Evolutionary conservation across 2,329 filamentous ascomycete species (phyloP).

Genomic region (Fusarium nanum): DNA sequence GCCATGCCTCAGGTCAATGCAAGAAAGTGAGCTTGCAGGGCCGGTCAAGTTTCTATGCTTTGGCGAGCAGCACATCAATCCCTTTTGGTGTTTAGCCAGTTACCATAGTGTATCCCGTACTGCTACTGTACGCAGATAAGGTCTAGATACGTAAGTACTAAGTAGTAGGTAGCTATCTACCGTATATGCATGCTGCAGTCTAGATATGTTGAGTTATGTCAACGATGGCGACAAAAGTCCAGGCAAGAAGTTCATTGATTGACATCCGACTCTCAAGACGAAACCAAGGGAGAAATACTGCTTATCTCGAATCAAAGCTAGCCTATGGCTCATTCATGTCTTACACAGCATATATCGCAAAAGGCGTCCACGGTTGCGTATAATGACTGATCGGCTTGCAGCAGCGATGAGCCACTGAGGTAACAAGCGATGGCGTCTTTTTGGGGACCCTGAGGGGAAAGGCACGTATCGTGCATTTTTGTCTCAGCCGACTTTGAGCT

Average conservation of each 20-base stretch:
- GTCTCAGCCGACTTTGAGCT: slow-evolving; percentile 7
- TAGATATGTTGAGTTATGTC: neutral
- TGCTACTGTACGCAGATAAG: slow-evolving; percentile 12
- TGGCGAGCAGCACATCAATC: slow-evolving; percentile 14
- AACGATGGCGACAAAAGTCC: slow-evolving; percentile 16
- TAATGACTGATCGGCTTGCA: slow-evolving; percentile 27
- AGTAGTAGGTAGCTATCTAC: slow-evolving; percentile 11
- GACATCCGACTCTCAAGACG: slow-evolving; percentile 1
- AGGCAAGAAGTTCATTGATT: slow-evolving; percentile 9
- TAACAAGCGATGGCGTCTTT: slow-evolving; percentile 15
- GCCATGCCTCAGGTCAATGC: slow-evolving; percentile 23
- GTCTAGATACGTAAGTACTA: slow-evolving; percentile 16
- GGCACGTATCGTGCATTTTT: slow-evolving; percentile 9
- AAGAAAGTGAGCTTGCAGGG: slow-evolving; percentile 8
- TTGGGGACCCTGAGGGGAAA: slow-evolving; percentile 26
- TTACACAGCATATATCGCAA: slow-evolving; percentile 16
- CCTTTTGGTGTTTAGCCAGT: slow-evolving; percentile 19
- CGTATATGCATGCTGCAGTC: slow-evolving; percentile 24
- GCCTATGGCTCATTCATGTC: slow-evolving; percentile 21
- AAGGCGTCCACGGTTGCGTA: slow-evolving; percentile 12
- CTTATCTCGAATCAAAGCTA: slow-evolving; percentile 8
- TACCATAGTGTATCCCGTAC: neutral
- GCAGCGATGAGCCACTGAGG: slow-evolving; percentile 14
- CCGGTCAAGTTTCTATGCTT: slow-evolving; percentile 23
- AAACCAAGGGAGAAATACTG: slow-evolving; percentile 23